These are phyloP conservation scores for Pistacia atlantica DNA, from an alignment of 345 rosid species.

Conservation along the genomic window DNA sequence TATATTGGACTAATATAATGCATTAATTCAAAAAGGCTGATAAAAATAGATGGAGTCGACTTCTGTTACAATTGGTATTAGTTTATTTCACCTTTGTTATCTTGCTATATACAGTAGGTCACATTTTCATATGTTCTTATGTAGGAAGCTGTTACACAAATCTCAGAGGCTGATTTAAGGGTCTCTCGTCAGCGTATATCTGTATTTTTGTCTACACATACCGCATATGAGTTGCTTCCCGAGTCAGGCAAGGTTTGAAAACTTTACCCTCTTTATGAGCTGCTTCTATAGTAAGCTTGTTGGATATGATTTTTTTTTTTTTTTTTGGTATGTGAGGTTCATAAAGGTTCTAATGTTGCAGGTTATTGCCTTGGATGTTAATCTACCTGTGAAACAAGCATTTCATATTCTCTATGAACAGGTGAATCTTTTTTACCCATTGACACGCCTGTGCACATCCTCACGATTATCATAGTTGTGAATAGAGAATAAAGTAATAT, in stretches of 20 bases:
- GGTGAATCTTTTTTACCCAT: conserved; percentile 45
- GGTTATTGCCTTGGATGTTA: conserved; percentile 94
- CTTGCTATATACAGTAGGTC: conserved; percentile 6
- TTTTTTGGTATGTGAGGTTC: not conserved
- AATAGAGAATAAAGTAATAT: not conserved
- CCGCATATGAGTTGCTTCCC: conserved; percentile 93
- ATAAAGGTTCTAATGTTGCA: conserved; percentile 28
- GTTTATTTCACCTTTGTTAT: not conserved
- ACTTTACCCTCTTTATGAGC: conserved; percentile 32
- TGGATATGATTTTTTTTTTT: not conserved
- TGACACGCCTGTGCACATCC: not conserved
- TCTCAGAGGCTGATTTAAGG: conserved; percentile 69
- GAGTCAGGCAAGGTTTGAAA: conserved; percentile 96
- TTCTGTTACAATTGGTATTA: not conserved
- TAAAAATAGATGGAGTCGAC: not conserved
- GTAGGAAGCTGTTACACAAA: conserved; percentile 52
- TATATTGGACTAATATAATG: not conserved
- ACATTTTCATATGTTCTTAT: conserved; percentile 31
- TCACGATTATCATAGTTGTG: not conserved
- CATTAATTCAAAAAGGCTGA: not conserved
- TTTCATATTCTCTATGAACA: conserved; percentile 95
- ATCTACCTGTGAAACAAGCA: conserved; percentile 96
- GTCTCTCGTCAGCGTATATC: conserved; percentile 73
- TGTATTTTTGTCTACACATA: conserved; percentile 69
- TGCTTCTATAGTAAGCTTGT: conserved; percentile 19